A percentile compares a stretch with the other conserved stretches of the same genome.
Evolutionary conservation across 345 rosid species (phyloP).

Genomic region (Syzygium oleosum): DNA sequence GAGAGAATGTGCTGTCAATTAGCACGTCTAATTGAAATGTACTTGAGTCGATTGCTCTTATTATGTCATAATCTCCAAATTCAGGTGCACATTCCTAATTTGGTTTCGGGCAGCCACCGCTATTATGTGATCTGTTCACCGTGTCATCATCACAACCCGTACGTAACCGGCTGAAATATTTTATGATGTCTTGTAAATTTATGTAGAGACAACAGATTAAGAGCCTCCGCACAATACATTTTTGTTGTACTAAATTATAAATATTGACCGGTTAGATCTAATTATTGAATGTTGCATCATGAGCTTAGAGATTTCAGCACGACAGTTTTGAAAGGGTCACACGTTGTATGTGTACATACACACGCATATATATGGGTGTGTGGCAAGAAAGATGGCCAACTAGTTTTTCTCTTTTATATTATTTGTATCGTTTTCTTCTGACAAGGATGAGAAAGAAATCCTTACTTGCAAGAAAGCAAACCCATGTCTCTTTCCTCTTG

Average conservation of each 20-base stretch:
- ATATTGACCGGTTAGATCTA: not conserved
- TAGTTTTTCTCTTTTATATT: not conserved
- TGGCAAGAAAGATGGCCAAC: not conserved
- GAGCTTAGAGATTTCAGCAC: not conserved
- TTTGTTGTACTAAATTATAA: too few species aligned
- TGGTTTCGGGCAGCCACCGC: not conserved
- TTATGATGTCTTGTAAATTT: not conserved
- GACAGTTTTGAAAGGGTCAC: not conserved
- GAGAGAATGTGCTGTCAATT: not conserved
- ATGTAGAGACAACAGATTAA: not conserved
- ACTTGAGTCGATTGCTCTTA: not conserved
- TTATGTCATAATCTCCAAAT: not conserved
- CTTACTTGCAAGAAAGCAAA: too few species aligned
- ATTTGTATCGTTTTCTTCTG: too few species aligned
- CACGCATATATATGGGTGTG: too few species aligned
- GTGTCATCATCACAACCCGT: not conserved
- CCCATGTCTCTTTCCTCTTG: too few species aligned
- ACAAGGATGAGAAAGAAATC: too few species aligned
- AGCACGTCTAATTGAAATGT: not conserved
- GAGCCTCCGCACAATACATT: not conserved
- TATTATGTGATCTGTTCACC: not conserved
- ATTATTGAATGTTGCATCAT: too few species aligned
- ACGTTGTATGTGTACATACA: too few species aligned
- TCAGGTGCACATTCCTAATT: not conserved
- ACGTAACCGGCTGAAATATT: not conserved